Percentiles rank a stretch among this genome's conserved stretches.
These are phyloP conservation scores for Allium cepa DNA, from an alignment of 106 monocot species.

Conservation along the genomic window DNA sequence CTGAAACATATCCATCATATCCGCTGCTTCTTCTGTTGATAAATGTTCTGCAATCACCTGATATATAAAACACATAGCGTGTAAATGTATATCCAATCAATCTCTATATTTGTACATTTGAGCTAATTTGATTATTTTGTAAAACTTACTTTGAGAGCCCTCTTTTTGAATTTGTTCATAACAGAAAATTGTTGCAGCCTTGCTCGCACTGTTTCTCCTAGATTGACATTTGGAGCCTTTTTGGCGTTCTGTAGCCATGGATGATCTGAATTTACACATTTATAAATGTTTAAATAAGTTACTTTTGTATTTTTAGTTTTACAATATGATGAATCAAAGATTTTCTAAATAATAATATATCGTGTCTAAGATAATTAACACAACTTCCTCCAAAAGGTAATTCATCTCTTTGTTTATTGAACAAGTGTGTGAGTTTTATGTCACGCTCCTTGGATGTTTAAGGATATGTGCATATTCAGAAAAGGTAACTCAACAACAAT, in stretches of 20 bases:
- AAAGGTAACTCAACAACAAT: not conserved
- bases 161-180: conserved; percentile 60
- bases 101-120: not conserved
- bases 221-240: conserved; percentile 35
- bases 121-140: not conserved
- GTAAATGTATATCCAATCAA: not conserved
- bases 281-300: not conserved
- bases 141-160: conserved; percentile 37
- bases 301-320: not conserved
- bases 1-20: conserved; percentile 16
- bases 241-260: conserved; percentile 44
- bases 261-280: conserved; percentile 25
- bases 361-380: not conserved
- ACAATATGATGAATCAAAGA: not conserved
- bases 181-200: conserved; percentile 49
- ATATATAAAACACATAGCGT: not conserved
- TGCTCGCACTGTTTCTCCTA: conserved; percentile 43
- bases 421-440: not conserved
- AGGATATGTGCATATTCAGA: not conserved
- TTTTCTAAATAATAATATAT: not conserved
- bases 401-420: not conserved
- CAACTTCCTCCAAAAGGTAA: not conserved
- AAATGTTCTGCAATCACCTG: conserved; percentile 23
- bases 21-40: conserved; percentile 14
- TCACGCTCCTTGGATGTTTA: not conserved